Evolutionary conservation across 2,329 filamentous ascomycete genomes (phyloP), one percentile per base, ranked within the genome.

Genomic region (Xylariales sp.): DNA sequence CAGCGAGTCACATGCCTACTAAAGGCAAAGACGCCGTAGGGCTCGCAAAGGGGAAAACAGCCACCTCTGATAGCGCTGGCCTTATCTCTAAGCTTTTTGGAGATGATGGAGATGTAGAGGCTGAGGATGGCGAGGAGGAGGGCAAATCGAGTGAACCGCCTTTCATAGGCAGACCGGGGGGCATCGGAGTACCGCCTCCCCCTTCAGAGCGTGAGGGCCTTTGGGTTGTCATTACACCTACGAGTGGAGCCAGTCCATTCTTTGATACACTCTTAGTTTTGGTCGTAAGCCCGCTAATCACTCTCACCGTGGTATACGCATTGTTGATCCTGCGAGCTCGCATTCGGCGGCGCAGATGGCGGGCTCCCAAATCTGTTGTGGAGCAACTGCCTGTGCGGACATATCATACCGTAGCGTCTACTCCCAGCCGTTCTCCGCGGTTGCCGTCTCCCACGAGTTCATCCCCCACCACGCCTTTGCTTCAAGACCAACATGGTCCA

Each of bases 301-400:
- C 96, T 0, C 81, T 99, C 75, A 97, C 93, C 3, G 90, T 97
- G 5, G 95, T 99, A 1, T 98, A 98, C 77, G 91, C 93, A 12
- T 85, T 98, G 10, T 85, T 98, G 5, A 87, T 98, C 48, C 84
- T 98, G 45, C 91, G 96, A 62, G 94, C 94, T 54, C 91, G 94
- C 67, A 97, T 97, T 73, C 90, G 95, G 58, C 88, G 95, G 67
- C 88, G 95, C 70, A 88, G 95, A 73, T 99, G 96, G 95, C 89
- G 96, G 75, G 96, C 96, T n/a, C 96, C 96, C 5, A 99, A 99
- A 80, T 97, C 93, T 0, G 90, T 99, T 0, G 94, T 99, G 18
- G 94, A 97, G 73, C 90, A 92, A 66, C 86, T 99, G n/a, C 96
- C 96, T 1, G 94, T 99, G 14, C 90, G 95, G 67, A 98, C 94